Percentiles rank a stretch among this genome's conserved stretches.
Conservation (phyloP, 805 yeast genomes). For the Cyberlindnera mycetangii region DNA sequence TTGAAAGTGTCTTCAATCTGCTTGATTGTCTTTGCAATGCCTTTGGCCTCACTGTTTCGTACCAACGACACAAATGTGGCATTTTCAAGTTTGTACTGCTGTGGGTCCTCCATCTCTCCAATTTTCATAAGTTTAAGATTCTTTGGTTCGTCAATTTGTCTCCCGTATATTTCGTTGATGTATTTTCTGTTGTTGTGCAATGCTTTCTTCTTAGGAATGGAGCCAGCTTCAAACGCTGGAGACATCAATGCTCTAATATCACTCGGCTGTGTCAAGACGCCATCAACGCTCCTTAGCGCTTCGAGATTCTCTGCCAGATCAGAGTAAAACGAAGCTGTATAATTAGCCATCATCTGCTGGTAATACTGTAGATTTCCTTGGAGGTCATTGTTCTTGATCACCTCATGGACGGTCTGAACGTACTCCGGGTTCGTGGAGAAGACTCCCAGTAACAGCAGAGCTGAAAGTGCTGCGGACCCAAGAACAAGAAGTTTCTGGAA, state of each 20-base stretch:
- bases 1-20: slow-evolving; percentile 67
- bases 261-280: neutral
- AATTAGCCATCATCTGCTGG: slow-evolving; percentile 23
- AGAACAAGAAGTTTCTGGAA: slow-evolving; percentile 14
- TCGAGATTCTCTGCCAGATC: slow-evolving; percentile 7
- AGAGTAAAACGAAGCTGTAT: slow-evolving; percentile 19
- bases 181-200: slow-evolving; percentile 14
- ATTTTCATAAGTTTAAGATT: slow-evolving; percentile 18
- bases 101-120: slow-evolving; percentile 11
- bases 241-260: slow-evolving; percentile 15
- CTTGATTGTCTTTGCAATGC: slow-evolving; percentile 49
- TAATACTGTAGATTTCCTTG: slow-evolving; percentile 16
- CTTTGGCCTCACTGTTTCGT: slow-evolving; percentile 57
- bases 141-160: slow-evolving; percentile 30
- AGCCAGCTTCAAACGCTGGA: slow-evolving; percentile 22
- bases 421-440: slow-evolving; percentile 13
- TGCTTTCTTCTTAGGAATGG: slow-evolving; percentile 12
- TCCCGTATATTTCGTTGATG: slow-evolving; percentile 6
- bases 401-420: slow-evolving; percentile 12
- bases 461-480: neutral
- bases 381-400: slow-evolving; percentile 6
- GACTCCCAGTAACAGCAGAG: slow-evolving; percentile 1
- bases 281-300: slow-evolving; percentile 2
- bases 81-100: slow-evolving; percentile 42
- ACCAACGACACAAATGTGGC: slow-evolving; percentile 76